Evolutionary conservation across 306 rosid species (phyloP), one percentile per base, ranked within the genome.

Genomic region (Canavalia ensiformis): DNA sequence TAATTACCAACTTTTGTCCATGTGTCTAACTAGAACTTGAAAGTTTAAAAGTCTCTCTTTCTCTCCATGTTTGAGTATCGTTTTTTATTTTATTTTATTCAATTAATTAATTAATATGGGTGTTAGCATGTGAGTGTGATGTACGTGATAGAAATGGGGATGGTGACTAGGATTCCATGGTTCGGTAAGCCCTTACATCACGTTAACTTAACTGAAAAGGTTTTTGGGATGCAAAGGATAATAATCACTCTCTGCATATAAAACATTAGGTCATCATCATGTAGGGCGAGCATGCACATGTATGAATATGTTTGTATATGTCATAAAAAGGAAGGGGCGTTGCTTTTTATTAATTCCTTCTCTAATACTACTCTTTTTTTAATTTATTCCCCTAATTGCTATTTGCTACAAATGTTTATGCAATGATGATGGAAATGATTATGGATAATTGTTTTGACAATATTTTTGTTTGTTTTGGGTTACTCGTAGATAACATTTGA

Each of bases 401-500:
- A 56, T 18, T 18, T 18, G 25, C 25, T 0, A 18, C 80, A 68
- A 37, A 51, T 50, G 73, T 58, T 35, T 62, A n/a, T 59, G 62
- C n/a, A 76, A 82, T 76, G 77, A 82, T 59, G 82, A 33, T 4
- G 34, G 31, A 0, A 42, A 25, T 28, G 25, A 59, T 12, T 46
- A 46, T 33, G n/a, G 9, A 9, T 81, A 30, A 11, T 41, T 28
- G 11, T 72, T 29, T 34, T 59, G 54, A 80, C 3, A 73, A 50
- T 0, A 25, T 7, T 45, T 52, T 29, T 68, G 49, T 0, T 59
- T 60, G 4, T n/a, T 39, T 55, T 37, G 55, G 63, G 56, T 3
- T 33, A 1, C 12, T 47, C 49, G 87, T 83, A 95, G 99, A 95
- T 95, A 75, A 95, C 99, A 44, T 95, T 95, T 85, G 99, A 95